Conservation (phyloP, 495 filamentous ascomycete genomes). For the Cenococcum geophilum region DNA sequence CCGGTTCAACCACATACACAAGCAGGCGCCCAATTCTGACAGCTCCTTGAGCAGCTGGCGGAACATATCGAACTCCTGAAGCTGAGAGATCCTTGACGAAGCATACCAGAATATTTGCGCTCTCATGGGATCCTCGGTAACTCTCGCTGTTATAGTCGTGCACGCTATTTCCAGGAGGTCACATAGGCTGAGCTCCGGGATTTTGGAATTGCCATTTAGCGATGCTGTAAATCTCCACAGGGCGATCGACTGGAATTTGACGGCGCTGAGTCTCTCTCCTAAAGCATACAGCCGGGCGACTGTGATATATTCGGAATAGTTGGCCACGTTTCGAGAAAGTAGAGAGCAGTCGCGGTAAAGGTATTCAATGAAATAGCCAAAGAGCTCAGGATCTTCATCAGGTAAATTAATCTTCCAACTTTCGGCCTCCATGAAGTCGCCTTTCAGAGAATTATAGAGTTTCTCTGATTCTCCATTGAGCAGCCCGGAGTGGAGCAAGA, state of each 20-base stretch:
- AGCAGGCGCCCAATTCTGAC: conserved; percentile 5
- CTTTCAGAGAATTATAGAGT: conserved; percentile 7
- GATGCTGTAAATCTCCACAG: conserved; percentile 9
- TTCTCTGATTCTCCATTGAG: conserved; percentile 11
- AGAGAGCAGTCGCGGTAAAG: conserved; percentile 14
- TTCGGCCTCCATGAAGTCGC: conserved; percentile 6
- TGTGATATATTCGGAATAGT: conserved; percentile 10
- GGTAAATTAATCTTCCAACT: conserved; percentile 5
- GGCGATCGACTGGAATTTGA: conserved; percentile 9
- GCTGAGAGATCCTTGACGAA: neutral
- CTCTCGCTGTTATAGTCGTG: conserved; percentile 5
- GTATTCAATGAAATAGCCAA: conserved; percentile 18
- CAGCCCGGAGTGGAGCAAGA: conserved; percentile 13
- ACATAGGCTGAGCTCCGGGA: no score
- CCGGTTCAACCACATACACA: conserved; percentile 8
- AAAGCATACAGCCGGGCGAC: conserved; percentile 14
- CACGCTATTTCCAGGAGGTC: neutral
- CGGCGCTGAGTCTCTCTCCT: conserved; percentile 11
- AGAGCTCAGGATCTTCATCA: conserved; percentile 16
- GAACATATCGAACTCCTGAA: conserved; percentile 13
- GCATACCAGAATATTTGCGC: conserved; percentile 14
- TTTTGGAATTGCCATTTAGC: neutral
- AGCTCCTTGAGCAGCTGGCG: conserved; percentile 6
- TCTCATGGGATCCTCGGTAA: conserved; percentile 8
- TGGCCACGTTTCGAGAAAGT: conserved; percentile 1